Evolutionary conservation across 2,329 filamentous ascomycete species (phyloP).

Genomic region (Xylariaceae sp.): DNA sequence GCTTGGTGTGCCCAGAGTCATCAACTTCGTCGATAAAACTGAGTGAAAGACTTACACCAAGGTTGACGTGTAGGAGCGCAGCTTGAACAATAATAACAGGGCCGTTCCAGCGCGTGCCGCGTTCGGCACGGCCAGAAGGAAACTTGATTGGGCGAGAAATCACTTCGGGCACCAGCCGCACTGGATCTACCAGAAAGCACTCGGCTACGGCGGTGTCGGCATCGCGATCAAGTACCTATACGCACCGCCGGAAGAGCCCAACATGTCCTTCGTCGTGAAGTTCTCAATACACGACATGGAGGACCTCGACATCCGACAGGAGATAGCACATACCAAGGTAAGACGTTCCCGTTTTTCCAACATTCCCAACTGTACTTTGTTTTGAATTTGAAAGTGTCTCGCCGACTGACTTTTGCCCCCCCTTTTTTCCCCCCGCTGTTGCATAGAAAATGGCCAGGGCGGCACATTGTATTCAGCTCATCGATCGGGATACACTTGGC

Average conservation of each 20-base stretch:
- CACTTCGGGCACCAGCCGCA: neutral
- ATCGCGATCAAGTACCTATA: neutral
- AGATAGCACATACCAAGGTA: conserved; percentile 1
- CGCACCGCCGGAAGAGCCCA: neutral
- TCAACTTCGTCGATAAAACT: too few relatives aligned
- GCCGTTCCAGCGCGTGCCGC: too few relatives aligned
- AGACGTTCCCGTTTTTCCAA: neutral
- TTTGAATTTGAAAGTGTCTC: too few relatives aligned
- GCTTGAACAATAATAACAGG: neutral
- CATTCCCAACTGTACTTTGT: neutral
- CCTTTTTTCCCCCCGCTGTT: too few relatives aligned
- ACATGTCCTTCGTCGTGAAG: conserved; percentile 7
- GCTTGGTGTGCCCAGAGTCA: neutral
- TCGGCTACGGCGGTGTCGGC: conserved; percentile 6
- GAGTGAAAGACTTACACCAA: neutral
- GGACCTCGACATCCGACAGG: neutral
- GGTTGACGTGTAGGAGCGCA: neutral
- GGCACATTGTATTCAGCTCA: conserved; percentile 19
- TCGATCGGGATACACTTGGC: conserved; percentile 4
- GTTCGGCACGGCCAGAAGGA: too few relatives aligned
- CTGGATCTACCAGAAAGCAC: neutral
- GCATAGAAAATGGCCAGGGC: conserved; percentile 17
- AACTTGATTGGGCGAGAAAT: too few relatives aligned
- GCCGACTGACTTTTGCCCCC: too few relatives aligned
- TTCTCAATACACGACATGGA: neutral